These are phyloP conservation scores for Fraxinus xanthoxyloides DNA, from an alignment of 305 asterid genomes.

Conservation along the genomic window DNA sequence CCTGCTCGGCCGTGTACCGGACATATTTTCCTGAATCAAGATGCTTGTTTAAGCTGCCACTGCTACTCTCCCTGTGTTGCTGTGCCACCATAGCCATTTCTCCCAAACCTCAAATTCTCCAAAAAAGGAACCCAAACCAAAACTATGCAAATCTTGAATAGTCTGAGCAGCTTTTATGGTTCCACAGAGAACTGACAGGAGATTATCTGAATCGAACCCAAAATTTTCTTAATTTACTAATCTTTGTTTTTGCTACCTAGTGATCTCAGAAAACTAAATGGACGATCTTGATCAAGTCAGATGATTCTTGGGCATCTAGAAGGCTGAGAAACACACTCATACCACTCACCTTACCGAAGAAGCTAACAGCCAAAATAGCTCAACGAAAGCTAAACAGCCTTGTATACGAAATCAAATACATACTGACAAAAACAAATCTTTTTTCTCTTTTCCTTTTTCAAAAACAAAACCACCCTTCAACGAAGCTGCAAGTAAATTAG, in stretches of 20 bases:
- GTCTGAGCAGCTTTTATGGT: constrained; percentile 11
- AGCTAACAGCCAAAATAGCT: constrained; percentile 66
- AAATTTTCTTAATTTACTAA: constrained; percentile 10
- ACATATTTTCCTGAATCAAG: constrained; percentile 86
- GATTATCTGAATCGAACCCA: constrained; percentile 33
- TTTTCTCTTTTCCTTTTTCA: constrained; percentile 14
- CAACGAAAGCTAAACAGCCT: constrained; percentile 51
- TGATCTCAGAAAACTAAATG: constrained; percentile 37
- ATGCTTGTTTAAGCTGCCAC: constrained; percentile 69
- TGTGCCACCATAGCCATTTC: constrained; percentile 87
- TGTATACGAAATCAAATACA: constrained; percentile 20
- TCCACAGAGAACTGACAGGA: constrained; percentile 25
- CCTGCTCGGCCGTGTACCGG: constrained; percentile 89
- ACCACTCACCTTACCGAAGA: constrained; percentile 37
- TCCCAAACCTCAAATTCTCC: constrained; percentile 8
- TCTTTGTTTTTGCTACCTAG: constrained; percentile 19
- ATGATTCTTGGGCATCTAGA: constrained; percentile 41
- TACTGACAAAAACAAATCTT: constrained; percentile 24
- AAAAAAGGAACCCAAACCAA: background rate
- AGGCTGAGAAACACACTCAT: constrained; percentile 39
- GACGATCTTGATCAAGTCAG: constrained; percentile 46
- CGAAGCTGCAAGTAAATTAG: constrained; percentile 22
- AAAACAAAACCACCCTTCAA: constrained; percentile 21
- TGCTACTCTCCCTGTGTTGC: constrained; percentile 71
- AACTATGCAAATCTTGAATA: constrained; percentile 12